Percentiles rank a stretch among this genome's conserved stretches.
Conservation (phyloP, 805 yeast genomes). For the Suhomyces faveliae region DNA sequence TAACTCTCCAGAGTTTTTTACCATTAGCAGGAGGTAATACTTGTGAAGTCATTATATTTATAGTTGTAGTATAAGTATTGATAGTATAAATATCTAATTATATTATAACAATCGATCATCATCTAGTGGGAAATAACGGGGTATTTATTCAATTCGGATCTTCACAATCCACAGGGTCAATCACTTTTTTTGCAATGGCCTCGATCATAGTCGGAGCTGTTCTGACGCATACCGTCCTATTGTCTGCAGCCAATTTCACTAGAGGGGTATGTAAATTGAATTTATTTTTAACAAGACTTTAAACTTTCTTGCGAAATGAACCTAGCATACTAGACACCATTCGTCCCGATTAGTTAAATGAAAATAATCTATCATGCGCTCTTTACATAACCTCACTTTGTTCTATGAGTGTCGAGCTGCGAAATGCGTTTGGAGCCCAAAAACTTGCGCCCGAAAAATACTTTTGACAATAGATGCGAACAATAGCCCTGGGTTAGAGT, state of each 20-base stretch:
- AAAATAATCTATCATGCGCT: slow-evolving; percentile 3
- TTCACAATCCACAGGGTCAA: not conserved
- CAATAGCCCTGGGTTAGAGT: not conserved
- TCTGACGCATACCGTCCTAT: not conserved
- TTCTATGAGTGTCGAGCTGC: not conserved
- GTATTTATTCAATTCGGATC: slow-evolving; percentile 5
- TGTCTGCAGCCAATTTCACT: slow-evolving; percentile 1
- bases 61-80: slow-evolving; percentile 3
- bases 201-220: not conserved
- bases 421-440: not conserved
- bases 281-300: not conserved
- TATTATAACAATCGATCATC: slow-evolving; percentile 1
- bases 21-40: slow-evolving; percentile 44
- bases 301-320: not conserved
- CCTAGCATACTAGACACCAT: not conserved
- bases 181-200: not conserved
- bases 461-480: not conserved
- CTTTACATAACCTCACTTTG: not conserved
- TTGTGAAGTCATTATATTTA: slow-evolving; percentile 4
- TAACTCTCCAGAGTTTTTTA: slow-evolving; percentile 45
- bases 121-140: not conserved
- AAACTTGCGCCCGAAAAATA: not conserved
- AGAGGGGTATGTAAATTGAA: slow-evolving; percentile 1
- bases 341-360: slow-evolving; percentile 5
- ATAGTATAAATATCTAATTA: not conserved